Evolutionary conservation across 306 rosid species (phyloP).

Genomic region (Rubus idaeus): DNA sequence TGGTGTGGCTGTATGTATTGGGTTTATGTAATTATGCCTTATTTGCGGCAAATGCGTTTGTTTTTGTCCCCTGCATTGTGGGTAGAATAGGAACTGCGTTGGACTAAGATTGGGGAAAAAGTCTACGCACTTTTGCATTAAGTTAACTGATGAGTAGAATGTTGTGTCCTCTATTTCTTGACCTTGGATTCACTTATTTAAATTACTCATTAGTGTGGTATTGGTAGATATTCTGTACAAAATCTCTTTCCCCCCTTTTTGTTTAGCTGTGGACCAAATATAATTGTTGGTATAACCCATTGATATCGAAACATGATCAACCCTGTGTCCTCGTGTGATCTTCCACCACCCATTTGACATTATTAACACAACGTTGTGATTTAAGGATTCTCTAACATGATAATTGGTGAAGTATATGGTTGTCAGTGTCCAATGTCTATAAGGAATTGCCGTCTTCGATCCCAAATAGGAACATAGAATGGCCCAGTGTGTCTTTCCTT

Average conservation of each 20-base stretch:
- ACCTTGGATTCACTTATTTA: background rate
- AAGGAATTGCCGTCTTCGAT: background rate
- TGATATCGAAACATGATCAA: background rate
- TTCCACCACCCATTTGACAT: background rate
- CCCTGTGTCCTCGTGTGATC: background rate
- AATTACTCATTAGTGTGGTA: too few species aligned
- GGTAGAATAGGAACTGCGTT: background rate
- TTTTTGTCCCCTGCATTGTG: background rate
- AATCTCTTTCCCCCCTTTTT: too few species aligned
- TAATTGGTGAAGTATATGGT: background rate
- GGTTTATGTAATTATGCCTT: background rate
- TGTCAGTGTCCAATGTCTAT: background rate
- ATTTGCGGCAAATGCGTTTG: background rate
- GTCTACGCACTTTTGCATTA: background rate
- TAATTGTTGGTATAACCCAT: background rate
- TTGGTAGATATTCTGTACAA: too few species aligned
- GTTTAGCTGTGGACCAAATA: too few species aligned
- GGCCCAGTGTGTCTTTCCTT: background rate
- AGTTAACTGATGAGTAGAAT: background rate
- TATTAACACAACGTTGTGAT: too few species aligned
- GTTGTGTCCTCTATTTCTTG: background rate
- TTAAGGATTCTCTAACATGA: background rate
- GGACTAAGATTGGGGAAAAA: background rate
- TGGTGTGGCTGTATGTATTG: background rate
- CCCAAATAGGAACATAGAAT: background rate